Evolutionary conservation across 768 basidiomycete species (phyloP), one percentile per base, ranked within the genome.

Genomic region (Amanita exitialis): DNA sequence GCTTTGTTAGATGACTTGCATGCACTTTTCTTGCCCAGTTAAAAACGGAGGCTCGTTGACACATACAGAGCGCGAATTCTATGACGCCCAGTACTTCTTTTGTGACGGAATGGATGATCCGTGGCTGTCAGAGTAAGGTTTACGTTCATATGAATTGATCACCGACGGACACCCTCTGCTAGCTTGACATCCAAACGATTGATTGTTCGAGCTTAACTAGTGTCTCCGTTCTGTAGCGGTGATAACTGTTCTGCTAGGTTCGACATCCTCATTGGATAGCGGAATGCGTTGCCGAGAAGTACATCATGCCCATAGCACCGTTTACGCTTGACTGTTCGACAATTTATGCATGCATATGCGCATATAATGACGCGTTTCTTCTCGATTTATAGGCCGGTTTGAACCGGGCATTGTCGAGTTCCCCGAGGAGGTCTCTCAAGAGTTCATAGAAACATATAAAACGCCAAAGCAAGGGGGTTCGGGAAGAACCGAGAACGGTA

Each of bases 251-350:
- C 23, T 20, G 21, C n/a, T 20, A 53, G 70, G 69, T 70, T 37
- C 66, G 69, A 21, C 67, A 72, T 52, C 64, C 65, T 3, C 52
- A 52, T 8, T 72, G 71, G 71, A 64, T 72, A 12, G 51, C 59
- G n/a, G 53, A 59, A 47, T 72, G 68, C 44, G 56, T 65, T 12
- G 27, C 52, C 27, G 63, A 67, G 46, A 53, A 64, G 12, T 69
- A 70, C 44, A 36, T 60, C 4, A 66, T 72, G 64, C 71, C 71
- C 8, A 60, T 70, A 27, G 67, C 62, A 2, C 51, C 61, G 4
- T 72, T 66, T 51, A 69, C 66, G 0, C 60, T 72, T 12, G 71
- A 71, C 39, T 64, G 70, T 69, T 34, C 1, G 56, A 15, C 20
- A 34, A 16, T 42, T 51, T 38, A 25, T 43, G 23, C 21, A 43